phyloP scores from a whole-genome alignment of 2,329 filamentous ascomycete species.

The Claviceps monticola region DNA sequence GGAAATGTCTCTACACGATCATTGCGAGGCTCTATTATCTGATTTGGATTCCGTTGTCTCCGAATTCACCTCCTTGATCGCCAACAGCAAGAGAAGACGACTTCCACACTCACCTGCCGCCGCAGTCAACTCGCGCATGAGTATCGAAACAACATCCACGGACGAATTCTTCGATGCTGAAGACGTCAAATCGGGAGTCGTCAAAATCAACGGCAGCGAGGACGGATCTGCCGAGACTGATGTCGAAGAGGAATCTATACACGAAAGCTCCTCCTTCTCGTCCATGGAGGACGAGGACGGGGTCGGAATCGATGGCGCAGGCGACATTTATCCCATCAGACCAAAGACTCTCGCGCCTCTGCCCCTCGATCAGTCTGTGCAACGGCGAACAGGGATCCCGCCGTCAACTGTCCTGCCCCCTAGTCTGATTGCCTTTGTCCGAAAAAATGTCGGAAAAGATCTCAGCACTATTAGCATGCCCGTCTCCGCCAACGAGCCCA shows the following conservation, averaged over 20 bases:
- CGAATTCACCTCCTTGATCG: slow-evolving; percentile 67
- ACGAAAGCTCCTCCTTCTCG: slow-evolving; percentile 43
- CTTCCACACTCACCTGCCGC: slow-evolving; percentile 38
- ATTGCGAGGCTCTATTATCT: slow-evolving; percentile 68
- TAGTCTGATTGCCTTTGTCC: slow-evolving; percentile 81
- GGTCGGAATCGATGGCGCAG: slow-evolving; percentile 44
- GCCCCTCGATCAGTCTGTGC: slow-evolving; percentile 51
- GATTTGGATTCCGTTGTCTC: slow-evolving; percentile 74
- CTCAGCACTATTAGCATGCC: slow-evolving; percentile 95
- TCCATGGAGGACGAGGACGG: slow-evolving; percentile 47
- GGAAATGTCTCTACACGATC: slow-evolving; percentile 60
- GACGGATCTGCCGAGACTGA: slow-evolving; percentile 32
- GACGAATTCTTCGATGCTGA: slow-evolving; percentile 95
- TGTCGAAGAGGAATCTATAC: slow-evolving; percentile 8
- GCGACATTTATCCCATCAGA: slow-evolving; percentile 54
- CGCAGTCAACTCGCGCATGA: slow-evolving; percentile 36
- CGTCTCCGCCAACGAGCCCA: slow-evolving; percentile 87
- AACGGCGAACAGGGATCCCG: slow-evolving; percentile 56
- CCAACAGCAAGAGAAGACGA: slow-evolving; percentile 67
- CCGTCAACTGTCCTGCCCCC: slow-evolving; percentile 68
- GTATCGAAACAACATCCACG: slow-evolving; percentile 66
- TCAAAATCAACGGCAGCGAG: slow-evolving; percentile 61
- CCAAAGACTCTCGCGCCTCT: slow-evolving; percentile 67
- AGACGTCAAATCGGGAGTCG: slow-evolving; percentile 48
- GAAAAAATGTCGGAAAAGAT: slow-evolving; percentile 97